Base-by-base conservation (phyloP, 768 basidiomycete genomes). In the Tephrocybe sp. region DNA sequence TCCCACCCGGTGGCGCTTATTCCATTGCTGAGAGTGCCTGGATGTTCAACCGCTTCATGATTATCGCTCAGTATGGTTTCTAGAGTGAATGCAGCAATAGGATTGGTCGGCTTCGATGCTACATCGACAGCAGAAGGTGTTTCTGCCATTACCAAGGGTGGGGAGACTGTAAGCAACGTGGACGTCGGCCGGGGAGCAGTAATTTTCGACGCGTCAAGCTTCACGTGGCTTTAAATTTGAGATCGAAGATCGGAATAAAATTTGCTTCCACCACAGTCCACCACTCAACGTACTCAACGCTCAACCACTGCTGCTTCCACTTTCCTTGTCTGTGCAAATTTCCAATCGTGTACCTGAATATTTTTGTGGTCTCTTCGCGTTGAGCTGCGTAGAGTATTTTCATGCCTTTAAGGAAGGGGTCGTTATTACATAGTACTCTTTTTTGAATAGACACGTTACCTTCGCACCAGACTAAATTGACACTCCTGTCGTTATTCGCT, bases 21-120 rank as follows among this genome's bases (percentile, higher is more conserved):
- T 30, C 70, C 68, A 46, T 66, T 63, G 40, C 25, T 40, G 23
- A 41, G 23, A 6, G 62, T 58, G n/a, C 73, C 73, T 1, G 82
- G 77, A 58, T 85, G 78, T 58, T 86, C 86, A 39, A 90, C 61
- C 32, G 71, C 60, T 57, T 86, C 84, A 63, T 85, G 82, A 55
- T 85, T 73, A 51, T 80, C 71, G 44, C 82, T 68, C 45, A 90
- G 78, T 61, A 90, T 90, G 58, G 84, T 86, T 63, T 83, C 78
- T 32, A 90, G 75, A 25, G 86, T 86, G 59, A 88, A 84, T 8
- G 67, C 55, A 2, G 51, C 40, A 15, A 38, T 37, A 2, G 45
- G 50, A 33, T 50, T 55, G 7, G 43, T 32, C 32, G 51, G 45
- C 36, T 57, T 56, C 9, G 50, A 26, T 12, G 49, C 39, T 24